Conservation (phyloP, 345 rosid species). For the Abelmoschus esculentus region DNA sequence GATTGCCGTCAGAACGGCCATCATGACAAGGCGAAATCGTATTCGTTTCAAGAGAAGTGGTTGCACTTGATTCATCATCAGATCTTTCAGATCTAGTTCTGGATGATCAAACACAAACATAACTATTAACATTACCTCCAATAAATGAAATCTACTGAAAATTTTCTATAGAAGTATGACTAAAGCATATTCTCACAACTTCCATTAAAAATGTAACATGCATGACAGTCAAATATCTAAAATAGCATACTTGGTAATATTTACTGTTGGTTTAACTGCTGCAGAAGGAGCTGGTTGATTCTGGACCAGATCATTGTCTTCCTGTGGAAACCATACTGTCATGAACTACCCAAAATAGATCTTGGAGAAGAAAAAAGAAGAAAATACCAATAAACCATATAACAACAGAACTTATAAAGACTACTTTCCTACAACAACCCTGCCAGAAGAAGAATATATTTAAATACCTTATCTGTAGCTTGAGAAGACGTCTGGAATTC, state of each 20-base stretch:
- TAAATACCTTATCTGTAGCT: conserved; percentile 32
- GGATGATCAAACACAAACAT: conserved; percentile 19
- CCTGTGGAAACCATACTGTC: conserved; percentile 37
- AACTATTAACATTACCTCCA: conserved; percentile 10
- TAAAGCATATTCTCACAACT: not conserved
- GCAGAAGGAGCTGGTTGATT: conserved; percentile 29
- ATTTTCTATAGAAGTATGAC: conserved; percentile 10
- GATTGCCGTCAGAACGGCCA: conserved; percentile 26
- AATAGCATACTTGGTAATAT: conserved; percentile 37
- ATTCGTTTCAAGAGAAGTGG: conserved; percentile 33
- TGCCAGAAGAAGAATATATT: conserved; percentile 1
- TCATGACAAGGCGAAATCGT: conserved; percentile 34
- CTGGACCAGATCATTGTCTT: conserved; percentile 29
- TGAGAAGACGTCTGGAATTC: conserved; percentile 32
- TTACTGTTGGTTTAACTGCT: conserved; percentile 27
- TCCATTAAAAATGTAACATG: not conserved
- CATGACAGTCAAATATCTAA: conserved; percentile 7
- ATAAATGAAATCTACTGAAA: conserved; percentile 7
- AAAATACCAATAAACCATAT: conserved; percentile 6
- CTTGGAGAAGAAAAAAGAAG: not conserved
- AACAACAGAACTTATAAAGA: conserved; percentile 3
- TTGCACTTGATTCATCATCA: conserved; percentile 61
- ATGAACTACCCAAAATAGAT: conserved; percentile 14
- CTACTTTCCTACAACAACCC: conserved; percentile 7
- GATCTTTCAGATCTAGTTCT: conserved; percentile 44